phyloP scores from a whole-genome alignment of 2,329 filamentous ascomycete genomes.

The Elsinoe arachidis region DNA sequence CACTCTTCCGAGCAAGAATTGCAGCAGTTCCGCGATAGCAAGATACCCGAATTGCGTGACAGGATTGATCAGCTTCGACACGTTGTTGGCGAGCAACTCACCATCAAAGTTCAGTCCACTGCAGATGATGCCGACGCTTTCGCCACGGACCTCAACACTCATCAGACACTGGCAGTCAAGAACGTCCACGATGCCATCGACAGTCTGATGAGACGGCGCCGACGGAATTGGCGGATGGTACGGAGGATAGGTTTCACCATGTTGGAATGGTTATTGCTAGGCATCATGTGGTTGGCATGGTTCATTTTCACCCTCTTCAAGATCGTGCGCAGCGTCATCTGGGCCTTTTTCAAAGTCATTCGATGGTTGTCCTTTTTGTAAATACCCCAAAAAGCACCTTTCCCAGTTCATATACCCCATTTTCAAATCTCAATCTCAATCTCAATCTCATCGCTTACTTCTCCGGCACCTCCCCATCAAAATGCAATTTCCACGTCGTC shows the following conservation, averaged over 20 bases:
- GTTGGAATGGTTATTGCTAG: constrained; percentile 80
- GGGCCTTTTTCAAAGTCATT: constrained; percentile 51
- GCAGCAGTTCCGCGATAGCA: constrained; percentile 42
- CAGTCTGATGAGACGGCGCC: constrained; percentile 59
- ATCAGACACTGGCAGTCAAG: constrained; percentile 72
- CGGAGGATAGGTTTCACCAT: constrained; percentile 68
- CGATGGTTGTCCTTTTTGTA: constrained; percentile 79
- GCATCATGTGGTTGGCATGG: constrained; percentile 93
- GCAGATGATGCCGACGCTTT: constrained; percentile 75
- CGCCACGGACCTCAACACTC: constrained; percentile 64
- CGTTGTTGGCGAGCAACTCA: constrained; percentile 42
- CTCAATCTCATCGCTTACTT: background rate
- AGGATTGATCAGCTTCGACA: constrained; percentile 38
- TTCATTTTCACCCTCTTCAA: constrained; percentile 72
- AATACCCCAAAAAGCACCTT: constrained; percentile 16
- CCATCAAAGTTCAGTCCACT: constrained; percentile 54
- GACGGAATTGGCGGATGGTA: constrained; percentile 66
- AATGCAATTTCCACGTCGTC: constrained; percentile 22
- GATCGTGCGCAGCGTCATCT: constrained; percentile 54
- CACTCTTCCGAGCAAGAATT: constrained; percentile 37
- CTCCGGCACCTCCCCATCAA: constrained; percentile 17
- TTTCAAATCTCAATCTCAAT: background rate
- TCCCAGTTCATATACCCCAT: background rate
- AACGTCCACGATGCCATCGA: constrained; percentile 68
- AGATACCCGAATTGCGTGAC: constrained; percentile 36